Percentiles rank a stretch among this genome's conserved stretches.
Conservation (phyloP, 2,329 filamentous ascomycete species). For the Drechmeria coniospora region DNA sequence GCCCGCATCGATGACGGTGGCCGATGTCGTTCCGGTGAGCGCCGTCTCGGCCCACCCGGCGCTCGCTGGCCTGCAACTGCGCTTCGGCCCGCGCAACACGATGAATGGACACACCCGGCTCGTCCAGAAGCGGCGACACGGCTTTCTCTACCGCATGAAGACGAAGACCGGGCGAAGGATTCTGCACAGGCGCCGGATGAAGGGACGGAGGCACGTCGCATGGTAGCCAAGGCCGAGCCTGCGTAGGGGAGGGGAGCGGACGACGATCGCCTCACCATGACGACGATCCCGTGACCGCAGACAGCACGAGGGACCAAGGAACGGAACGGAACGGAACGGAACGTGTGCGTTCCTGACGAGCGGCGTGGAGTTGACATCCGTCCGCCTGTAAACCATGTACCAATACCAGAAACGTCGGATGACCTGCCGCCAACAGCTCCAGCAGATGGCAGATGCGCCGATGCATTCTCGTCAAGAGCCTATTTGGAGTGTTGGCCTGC, state of each 20-base stretch:
- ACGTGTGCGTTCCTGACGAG: background rate
- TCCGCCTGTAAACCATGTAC: too few species aligned
- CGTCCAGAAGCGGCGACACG: constrained; percentile 43
- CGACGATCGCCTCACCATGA: too few species aligned
- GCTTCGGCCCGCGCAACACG: constrained; percentile 43
- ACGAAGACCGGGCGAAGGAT: constrained; percentile 37
- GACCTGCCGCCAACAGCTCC: too few species aligned
- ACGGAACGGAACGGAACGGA: background rate
- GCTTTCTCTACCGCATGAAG: constrained; percentile 36
- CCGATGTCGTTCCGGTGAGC: constrained; percentile 4
- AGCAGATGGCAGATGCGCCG: too few species aligned
- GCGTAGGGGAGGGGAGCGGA: background rate
- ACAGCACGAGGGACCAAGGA: too few species aligned
- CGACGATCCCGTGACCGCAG: too few species aligned
- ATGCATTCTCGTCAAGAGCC: too few species aligned
- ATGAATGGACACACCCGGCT: constrained; percentile 39
- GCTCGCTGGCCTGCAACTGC: constrained; percentile 30
- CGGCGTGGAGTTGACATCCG: too few species aligned
- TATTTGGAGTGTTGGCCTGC: too few species aligned
- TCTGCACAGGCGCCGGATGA: constrained; percentile 33
- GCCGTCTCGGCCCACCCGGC: constrained; percentile 26
- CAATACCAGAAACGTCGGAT: too few species aligned
- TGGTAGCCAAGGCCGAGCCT: constrained; percentile 8
- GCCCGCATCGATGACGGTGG: constrained; percentile 10
- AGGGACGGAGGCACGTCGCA: constrained; percentile 32